Percentiles rank a stretch among this genome's conserved stretches.
phyloP scores from a whole-genome alignment of 2,329 filamentous ascomycete species.

The Colletotrichum tropicicola region DNA sequence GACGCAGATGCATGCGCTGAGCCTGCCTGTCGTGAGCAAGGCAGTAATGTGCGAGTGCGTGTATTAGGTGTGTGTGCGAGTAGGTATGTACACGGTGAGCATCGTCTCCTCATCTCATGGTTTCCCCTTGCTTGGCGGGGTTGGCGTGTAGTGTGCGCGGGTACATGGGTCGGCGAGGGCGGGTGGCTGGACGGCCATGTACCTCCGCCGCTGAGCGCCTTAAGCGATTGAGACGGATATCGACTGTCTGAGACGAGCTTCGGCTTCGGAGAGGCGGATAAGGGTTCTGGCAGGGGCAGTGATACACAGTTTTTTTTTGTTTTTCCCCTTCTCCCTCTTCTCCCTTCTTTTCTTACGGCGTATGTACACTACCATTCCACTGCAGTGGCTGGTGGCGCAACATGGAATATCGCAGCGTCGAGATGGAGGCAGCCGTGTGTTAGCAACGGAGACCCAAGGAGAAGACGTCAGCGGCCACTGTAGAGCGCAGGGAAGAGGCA shows the following conservation, averaged over 20 bases:
- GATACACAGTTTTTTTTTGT: constrained; percentile 33
- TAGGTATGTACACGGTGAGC: too few relatives aligned
- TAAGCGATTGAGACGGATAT: neutral
- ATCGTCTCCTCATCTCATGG: too few relatives aligned
- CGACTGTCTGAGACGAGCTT: constrained; percentile 25
- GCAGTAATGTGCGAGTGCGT: too few relatives aligned
- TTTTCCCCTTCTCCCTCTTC: neutral
- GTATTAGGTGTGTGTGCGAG: too few relatives aligned
- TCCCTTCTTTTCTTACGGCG: neutral
- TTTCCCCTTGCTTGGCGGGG: constrained; percentile 4
- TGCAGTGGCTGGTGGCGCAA: too few relatives aligned
- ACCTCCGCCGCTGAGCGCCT: constrained; percentile 10
- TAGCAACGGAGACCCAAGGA: constrained; percentile 4
- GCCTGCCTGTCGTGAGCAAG: too few relatives aligned
- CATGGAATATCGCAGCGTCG: constrained; percentile 17
- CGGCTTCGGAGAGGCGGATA: constrained; percentile 23
- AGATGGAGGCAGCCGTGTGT: neutral
- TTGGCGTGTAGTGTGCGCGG: neutral
- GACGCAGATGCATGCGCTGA: too few relatives aligned
- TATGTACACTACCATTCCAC: too few relatives aligned
- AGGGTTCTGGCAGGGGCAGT: constrained; percentile 32
- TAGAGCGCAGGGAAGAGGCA: constrained; percentile 6
- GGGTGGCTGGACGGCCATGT: constrained; percentile 3
- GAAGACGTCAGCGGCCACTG: neutral
- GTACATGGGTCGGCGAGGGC: neutral